Evolutionary conservation across 179 eudicot genomes (phyloP).

Genomic region (Amaranthus tricolor): DNA sequence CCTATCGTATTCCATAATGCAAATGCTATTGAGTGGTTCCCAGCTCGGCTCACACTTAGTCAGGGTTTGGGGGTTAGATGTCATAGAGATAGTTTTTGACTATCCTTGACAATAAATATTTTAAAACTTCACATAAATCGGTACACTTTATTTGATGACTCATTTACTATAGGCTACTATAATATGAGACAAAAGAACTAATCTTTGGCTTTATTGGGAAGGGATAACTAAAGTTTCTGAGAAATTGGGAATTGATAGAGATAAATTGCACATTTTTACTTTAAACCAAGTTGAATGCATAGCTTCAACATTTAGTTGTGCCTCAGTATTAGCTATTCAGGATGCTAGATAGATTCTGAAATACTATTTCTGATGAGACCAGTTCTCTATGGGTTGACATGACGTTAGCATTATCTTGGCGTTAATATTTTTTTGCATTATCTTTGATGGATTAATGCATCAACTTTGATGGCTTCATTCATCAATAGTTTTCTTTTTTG

Average conservation of each 20-base stretch:
- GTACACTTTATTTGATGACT: too few species aligned
- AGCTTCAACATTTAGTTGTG: neutral
- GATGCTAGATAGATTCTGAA: neutral
- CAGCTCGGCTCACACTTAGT: too few species aligned
- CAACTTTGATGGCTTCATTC: neutral
- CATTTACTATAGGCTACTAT: too few species aligned
- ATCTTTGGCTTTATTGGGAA: too few species aligned
- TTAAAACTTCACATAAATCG: too few species aligned
- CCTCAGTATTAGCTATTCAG: neutral
- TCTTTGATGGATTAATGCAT: neutral
- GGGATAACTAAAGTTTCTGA: too few species aligned
- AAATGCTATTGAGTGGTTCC: too few species aligned
- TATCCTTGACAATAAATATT: too few species aligned
- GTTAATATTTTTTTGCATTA: neutral
- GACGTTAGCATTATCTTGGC: neutral
- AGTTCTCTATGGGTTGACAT: neutral
- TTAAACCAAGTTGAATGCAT: neutral
- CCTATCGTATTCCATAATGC: too few species aligned
- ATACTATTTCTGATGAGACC: neutral
- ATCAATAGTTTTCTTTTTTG: neutral
- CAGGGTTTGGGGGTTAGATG: too few species aligned
- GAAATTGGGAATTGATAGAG: neutral
- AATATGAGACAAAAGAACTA: too few species aligned
- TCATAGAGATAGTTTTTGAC: too few species aligned
- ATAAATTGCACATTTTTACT: neutral